These are phyloP conservation scores for Macrophomina tecta DNA, from an alignment of 2,329 filamentous ascomycete species.

Conservation along the genomic window DNA sequence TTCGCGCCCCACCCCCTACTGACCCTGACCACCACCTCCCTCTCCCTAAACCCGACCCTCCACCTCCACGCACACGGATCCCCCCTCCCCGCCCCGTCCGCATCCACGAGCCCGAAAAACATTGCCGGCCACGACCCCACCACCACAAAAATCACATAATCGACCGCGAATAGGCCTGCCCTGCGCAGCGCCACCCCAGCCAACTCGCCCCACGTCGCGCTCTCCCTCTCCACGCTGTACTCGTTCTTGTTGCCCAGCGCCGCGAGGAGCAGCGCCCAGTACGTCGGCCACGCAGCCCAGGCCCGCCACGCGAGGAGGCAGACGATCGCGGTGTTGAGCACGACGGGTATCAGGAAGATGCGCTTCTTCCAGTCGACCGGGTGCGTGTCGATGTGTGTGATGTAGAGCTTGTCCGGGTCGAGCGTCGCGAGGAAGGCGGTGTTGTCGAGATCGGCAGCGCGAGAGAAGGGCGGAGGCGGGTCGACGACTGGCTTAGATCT, in stretches of 20 bases:
- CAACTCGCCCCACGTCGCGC: conserved; percentile 63
- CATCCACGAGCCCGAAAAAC: conserved; percentile 60
- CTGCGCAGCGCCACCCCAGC: conserved; percentile 64
- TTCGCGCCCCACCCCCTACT: conserved; percentile 74
- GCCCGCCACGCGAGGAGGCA: conserved; percentile 71
- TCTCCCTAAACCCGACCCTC: conserved; percentile 74
- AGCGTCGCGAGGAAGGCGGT: conserved; percentile 70
- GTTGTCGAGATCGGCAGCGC: conserved; percentile 63
- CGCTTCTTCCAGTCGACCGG: conserved; percentile 75
- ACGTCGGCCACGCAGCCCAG: conserved; percentile 73
- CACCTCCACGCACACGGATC: conserved; percentile 77
- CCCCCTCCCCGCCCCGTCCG: conserved; percentile 41
- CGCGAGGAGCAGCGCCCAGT: conserved; percentile 70
- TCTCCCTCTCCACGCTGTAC: conserved; percentile 65
- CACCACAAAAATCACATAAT: conserved; percentile 64
- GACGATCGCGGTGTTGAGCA: conserved; percentile 74
- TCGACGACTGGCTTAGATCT: conserved; percentile 30
- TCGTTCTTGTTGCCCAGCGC: conserved; percentile 70
- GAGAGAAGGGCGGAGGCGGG: conserved; percentile 71
- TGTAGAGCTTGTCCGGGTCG: conserved; percentile 74
- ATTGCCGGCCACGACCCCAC: conserved; percentile 54
- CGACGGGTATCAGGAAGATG: conserved; percentile 79
- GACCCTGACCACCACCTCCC: conserved; percentile 81
- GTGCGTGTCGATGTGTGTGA: conserved; percentile 80
- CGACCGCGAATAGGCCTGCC: conserved; percentile 70